Conservation (phyloP, 768 basidiomycete genomes). For the Pleurotus platypus region DNA sequence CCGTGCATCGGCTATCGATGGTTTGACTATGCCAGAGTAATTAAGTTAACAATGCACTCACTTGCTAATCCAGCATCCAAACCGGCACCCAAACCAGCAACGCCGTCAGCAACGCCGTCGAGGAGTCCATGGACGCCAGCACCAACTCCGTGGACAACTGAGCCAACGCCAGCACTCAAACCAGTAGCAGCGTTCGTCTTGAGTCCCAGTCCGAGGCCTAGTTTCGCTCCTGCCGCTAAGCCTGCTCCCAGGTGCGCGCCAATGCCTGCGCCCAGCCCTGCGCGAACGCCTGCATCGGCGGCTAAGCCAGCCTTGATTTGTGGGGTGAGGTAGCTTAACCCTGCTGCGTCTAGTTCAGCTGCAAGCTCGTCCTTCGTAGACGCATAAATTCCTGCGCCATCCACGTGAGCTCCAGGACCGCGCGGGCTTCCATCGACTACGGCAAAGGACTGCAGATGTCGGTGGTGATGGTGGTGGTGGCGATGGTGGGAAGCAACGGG, state of each 20-base stretch:
- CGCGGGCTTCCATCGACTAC: background rate
- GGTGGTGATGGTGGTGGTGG: background rate
- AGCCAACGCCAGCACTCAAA: background rate
- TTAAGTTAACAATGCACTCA: no score
- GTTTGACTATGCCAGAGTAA: no score
- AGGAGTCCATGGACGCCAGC: no score
- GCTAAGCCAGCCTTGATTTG: background rate
- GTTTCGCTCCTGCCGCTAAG: background rate
- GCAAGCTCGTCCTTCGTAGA: background rate
- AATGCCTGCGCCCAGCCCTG: background rate
- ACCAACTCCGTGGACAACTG: no score
- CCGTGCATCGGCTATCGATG: no score
- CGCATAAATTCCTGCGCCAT: background rate
- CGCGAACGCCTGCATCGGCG: background rate
- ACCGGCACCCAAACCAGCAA: no score
- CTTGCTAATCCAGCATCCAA: no score
- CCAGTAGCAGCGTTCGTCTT: background rate
- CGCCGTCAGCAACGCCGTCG: no score
- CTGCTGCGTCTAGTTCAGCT: background rate
- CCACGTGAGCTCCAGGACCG: background rate
- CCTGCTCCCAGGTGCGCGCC: background rate
- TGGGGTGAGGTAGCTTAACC: background rate
- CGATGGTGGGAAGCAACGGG: background rate
- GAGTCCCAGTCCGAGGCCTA: background rate
- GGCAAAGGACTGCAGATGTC: background rate